Conservation (phyloP, 169 alveolate species). For the Eimeria necatrix region DNA sequence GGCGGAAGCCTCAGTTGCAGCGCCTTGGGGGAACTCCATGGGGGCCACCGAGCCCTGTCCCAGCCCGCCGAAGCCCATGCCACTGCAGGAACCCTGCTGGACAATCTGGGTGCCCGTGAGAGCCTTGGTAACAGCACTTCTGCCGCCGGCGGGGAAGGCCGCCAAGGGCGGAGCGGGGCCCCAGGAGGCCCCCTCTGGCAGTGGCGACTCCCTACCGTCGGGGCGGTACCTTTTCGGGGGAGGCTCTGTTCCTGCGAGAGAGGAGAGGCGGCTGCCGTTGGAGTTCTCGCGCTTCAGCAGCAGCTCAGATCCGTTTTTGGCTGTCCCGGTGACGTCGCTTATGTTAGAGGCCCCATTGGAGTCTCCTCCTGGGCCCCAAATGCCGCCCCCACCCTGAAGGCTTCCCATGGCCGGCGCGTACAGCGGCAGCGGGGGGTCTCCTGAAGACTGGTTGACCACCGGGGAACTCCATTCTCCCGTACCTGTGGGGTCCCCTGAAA, state of each 20-base stretch:
- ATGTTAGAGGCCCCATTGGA: background rate
- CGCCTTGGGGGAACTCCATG: background rate
- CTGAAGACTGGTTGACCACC: background rate
- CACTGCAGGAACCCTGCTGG: background rate
- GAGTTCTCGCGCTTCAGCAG: background rate
- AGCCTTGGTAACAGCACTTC: background rate
- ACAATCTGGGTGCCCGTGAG: background rate
- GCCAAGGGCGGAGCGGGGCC: background rate
- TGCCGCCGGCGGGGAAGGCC: background rate
- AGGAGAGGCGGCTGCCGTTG: slow-evolving; percentile 32
- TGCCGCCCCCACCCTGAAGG: background rate
- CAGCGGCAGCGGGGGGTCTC: background rate
- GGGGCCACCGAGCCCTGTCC: slow-evolving; percentile 29
- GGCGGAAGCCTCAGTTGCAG: background rate
- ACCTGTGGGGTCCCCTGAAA: background rate
- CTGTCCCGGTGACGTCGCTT: background rate
- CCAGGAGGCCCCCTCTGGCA: slow-evolving; percentile 16
- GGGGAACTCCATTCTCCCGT: background rate
- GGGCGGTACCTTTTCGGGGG: slow-evolving; percentile 6
- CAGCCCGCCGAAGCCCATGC: background rate
- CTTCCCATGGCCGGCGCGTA: slow-evolving; percentile 13
- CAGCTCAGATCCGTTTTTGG: slow-evolving; percentile 5
- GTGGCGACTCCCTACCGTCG: background rate
- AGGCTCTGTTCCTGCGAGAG: background rate
- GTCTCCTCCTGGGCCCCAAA: slow-evolving; percentile 2